Evolutionary conservation across 2,329 filamentous ascomycete genomes (phyloP).

Genomic region (Sporothrix pallida): DNA sequence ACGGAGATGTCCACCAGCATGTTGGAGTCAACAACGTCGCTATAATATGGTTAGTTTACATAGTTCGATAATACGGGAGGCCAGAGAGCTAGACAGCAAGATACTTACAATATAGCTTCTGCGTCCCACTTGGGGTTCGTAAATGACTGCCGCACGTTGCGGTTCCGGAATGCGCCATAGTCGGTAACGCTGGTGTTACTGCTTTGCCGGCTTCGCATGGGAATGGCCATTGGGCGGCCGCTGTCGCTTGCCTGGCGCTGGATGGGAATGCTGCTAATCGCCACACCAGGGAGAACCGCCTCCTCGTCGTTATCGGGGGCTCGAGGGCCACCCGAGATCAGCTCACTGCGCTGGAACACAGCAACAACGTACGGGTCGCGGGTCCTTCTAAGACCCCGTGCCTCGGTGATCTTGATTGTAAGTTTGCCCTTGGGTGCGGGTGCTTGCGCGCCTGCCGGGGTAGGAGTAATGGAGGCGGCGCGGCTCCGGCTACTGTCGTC

Average conservation of each 20-base stretch:
- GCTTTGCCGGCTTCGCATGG: conserved; percentile 95
- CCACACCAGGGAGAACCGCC: conserved; percentile 46
- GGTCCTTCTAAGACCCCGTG: conserved; percentile 78
- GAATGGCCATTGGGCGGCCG: conserved; percentile 88
- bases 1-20: conserved; percentile 91
- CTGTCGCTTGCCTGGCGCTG: conserved; percentile 79
- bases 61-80: not conserved
- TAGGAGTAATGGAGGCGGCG: conserved; percentile 61
- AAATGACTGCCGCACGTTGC: conserved; percentile 62
- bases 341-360: conserved; percentile 94
- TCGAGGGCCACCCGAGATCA: conserved; percentile 86
- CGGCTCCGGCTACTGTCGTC: conserved; percentile 49
- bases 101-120: conserved; percentile 86
- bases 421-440: conserved; percentile 83
- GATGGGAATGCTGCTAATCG: conserved; percentile 58
- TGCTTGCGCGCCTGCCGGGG: conserved; percentile 63
- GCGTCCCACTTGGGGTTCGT: conserved; percentile 95
- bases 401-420: conserved; percentile 86
- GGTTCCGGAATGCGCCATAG: conserved; percentile 63
- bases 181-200: conserved; percentile 88
- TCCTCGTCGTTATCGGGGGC: conserved; percentile 67
- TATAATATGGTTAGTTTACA: conserved; percentile 46
- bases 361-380: conserved; percentile 94
- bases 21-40: conserved; percentile 91
- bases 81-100: conserved; percentile 18